phyloP scores from a whole-genome alignment of 768 basidiomycete species.

The Panaeolus papilionaceus region DNA sequence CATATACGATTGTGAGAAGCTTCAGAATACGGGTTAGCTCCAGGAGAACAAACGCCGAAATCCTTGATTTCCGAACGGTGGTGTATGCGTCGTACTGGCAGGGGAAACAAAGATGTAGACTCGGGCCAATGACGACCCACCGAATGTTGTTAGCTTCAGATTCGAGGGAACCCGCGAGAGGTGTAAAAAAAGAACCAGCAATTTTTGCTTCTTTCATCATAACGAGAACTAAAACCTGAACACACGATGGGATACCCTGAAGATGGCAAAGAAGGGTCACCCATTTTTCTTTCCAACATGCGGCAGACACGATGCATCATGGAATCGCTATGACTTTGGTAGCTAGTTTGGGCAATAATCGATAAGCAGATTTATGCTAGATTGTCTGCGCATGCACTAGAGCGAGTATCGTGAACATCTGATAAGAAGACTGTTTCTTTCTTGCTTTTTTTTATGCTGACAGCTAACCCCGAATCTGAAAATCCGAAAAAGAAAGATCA shows the following conservation, averaged over 20 bases:
- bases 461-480: neutral
- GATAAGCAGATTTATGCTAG: conserved; percentile 16
- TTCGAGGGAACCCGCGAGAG: neutral
- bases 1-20: neutral
- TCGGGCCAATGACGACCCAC: neutral
- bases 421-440: neutral
- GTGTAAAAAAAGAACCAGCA: neutral
- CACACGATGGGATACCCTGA: conserved; percentile 3
- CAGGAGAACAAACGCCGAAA: neutral
- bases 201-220: neutral
- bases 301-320: neutral
- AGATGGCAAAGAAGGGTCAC: neutral
- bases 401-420: conserved; percentile 18
- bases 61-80: neutral
- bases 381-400: neutral
- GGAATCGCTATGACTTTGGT: neutral
- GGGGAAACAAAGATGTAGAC: neutral
- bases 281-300: neutral
- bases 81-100: neutral
- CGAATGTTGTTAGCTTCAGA: neutral
- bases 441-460: too few relatives aligned
- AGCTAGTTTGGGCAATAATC: conserved; percentile 1
- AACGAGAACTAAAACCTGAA: neutral
- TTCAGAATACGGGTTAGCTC: neutral
- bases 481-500: neutral